These are phyloP conservation scores for Amanita rimosa DNA, from an alignment of 768 basidiomycete species.

Conservation along the genomic window DNA sequence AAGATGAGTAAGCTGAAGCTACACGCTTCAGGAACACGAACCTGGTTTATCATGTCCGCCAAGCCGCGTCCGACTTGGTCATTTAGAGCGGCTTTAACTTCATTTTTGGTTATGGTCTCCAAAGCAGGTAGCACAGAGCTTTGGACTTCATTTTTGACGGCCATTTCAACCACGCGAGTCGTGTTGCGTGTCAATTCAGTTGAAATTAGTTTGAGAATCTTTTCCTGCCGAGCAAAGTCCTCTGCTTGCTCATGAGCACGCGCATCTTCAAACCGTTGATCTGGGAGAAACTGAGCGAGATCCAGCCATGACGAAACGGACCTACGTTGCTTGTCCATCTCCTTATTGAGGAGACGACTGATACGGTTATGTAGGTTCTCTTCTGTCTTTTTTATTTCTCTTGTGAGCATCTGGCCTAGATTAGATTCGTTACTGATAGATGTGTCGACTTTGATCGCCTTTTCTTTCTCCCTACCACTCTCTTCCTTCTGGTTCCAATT, in stretches of 20 bases:
- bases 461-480: slow-evolving; percentile 18
- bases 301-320: slow-evolving; percentile 11
- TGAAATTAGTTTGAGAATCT: slow-evolving; percentile 81
- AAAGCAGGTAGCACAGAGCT: slow-evolving; percentile 75
- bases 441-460: slow-evolving; percentile 24
- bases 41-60: slow-evolving; percentile 63
- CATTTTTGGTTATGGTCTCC: slow-evolving; percentile 71
- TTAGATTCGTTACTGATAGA: slow-evolving; percentile 37
- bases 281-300: slow-evolving; percentile 24
- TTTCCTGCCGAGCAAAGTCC: slow-evolving; percentile 79
- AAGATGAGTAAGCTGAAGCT: slow-evolving; percentile 1
- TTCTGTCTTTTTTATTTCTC: slow-evolving; percentile 78
- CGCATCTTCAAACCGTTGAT: slow-evolving; percentile 76
- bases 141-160: slow-evolving; percentile 78
- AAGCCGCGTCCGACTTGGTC: slow-evolving; percentile 69
- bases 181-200: slow-evolving; percentile 82
- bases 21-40: slow-evolving; percentile 22
- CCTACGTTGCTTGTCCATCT: slow-evolving; percentile 87
- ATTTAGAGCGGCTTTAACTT: slow-evolving; percentile 69
- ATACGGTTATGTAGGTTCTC: slow-evolving; percentile 68
- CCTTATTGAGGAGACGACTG: slow-evolving; percentile 70
- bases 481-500: slow-evolving; percentile 48
- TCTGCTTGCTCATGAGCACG: slow-evolving; percentile 68
- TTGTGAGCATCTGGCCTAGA: slow-evolving; percentile 47
- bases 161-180: slow-evolving; percentile 81